Percentiles rank a stretch among this genome's conserved stretches.
These are phyloP conservation scores for Hymenoscyphus repandus DNA, from an alignment of 2,329 filamentous ascomycete genomes.

Conservation along the genomic window DNA sequence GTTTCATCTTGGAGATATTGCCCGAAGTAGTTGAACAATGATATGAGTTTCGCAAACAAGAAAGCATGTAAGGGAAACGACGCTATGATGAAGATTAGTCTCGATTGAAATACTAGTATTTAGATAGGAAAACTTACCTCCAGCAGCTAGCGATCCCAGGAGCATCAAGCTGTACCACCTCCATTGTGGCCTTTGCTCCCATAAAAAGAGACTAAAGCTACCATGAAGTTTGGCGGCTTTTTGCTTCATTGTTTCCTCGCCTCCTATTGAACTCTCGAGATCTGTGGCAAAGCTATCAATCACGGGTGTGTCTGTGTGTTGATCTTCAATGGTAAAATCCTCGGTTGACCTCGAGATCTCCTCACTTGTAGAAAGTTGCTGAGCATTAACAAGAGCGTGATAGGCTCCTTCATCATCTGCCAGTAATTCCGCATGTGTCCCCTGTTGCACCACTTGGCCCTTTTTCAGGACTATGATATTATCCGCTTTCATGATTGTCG, in stretches of 20 bases:
- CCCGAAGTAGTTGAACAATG: constrained; percentile 25
- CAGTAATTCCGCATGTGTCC: constrained; percentile 68
- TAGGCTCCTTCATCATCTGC: constrained; percentile 56
- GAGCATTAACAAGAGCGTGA: constrained; percentile 57
- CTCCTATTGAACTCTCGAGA: neutral
- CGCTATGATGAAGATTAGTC: constrained; percentile 29
- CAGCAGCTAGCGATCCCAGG: no score
- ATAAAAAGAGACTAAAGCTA: constrained; percentile 42
- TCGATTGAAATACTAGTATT: constrained; percentile 28
- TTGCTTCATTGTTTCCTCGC: neutral
- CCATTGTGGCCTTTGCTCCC: constrained; percentile 48
- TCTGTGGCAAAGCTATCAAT: neutral
- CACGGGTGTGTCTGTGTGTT: no score
- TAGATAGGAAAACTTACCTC: constrained; percentile 23
- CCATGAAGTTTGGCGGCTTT: constrained; percentile 8
- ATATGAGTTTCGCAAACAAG: constrained; percentile 28
- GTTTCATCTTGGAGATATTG: constrained; percentile 27
- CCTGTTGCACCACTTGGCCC: constrained; percentile 67
- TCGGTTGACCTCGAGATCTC: neutral
- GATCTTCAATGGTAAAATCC: neutral
- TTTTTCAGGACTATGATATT: constrained; percentile 72
- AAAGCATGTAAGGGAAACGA: constrained; percentile 33
- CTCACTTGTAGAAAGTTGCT: constrained; percentile 38
- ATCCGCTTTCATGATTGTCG: constrained; percentile 71
- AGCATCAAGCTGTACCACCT: constrained; percentile 45